These are phyloP conservation scores for Claviceps purpurea DNA, from an alignment of 2,329 filamentous ascomycete genomes.

Conservation along the genomic window DNA sequence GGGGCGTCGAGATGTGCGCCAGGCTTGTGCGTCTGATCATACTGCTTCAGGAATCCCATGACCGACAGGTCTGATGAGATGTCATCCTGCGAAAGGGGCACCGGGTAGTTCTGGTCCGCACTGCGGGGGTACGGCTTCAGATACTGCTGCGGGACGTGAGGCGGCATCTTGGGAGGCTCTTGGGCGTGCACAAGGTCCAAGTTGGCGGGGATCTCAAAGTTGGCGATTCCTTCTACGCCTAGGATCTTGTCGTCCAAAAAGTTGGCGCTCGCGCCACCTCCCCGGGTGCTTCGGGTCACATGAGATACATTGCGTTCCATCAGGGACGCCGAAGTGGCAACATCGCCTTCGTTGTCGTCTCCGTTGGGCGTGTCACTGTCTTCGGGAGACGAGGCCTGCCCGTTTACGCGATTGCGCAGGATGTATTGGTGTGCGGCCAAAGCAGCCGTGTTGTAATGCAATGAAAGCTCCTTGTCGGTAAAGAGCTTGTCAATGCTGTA, in stretches of 20 bases:
- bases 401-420: constrained; percentile 41
- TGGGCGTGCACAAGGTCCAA: constrained; percentile 41
- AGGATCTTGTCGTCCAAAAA: constrained; percentile 44
- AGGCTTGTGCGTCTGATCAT: constrained; percentile 37
- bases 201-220: constrained; percentile 45
- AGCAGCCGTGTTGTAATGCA: constrained; percentile 51
- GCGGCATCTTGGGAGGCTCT: constrained; percentile 44
- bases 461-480: constrained; percentile 53
- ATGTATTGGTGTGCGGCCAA: constrained; percentile 49
- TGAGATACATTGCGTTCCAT: constrained; percentile 55
- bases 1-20: constrained; percentile 43
- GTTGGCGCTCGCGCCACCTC: constrained; percentile 33
- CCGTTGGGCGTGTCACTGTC: constrained; percentile 40
- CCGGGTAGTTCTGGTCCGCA: constrained; percentile 42
- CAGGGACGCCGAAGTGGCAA: constrained; percentile 32
- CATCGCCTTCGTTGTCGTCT: constrained; percentile 36
- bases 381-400: constrained; percentile 34
- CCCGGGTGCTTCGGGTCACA: constrained; percentile 49
- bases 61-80: constrained; percentile 41
- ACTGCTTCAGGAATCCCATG: constrained; percentile 44
- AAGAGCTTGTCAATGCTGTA: constrained; percentile 60
- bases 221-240: constrained; percentile 46
- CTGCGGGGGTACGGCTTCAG: constrained; percentile 43
- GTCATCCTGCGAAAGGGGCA: constrained; percentile 36
- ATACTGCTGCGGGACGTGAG: constrained; percentile 42